Base-by-base conservation (phyloP, 73 alveolate species). In the Paramecium caudatum region DNA sequence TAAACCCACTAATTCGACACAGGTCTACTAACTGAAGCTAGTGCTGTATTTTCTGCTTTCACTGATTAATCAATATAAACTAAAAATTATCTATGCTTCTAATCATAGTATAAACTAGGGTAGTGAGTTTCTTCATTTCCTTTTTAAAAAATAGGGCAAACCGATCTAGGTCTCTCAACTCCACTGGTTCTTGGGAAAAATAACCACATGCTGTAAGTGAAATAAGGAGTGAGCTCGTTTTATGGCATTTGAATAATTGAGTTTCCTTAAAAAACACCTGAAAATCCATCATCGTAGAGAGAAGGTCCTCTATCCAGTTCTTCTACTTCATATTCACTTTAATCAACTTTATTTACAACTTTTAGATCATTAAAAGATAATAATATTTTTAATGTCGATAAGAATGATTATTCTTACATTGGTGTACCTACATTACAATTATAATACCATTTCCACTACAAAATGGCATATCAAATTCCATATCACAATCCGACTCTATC, bases 1-100 rank as follows among this genome's bases (percentile, higher is more conserved):
- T 94, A 96, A 43, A 55, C 61, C 98, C 98, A 95, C 30, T 91
- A 43, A 48, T 93, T 49, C 41, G 46, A 43, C 10, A 41, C 45
- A 23, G 94, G 39, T 61, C 95, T 33, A 45, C 96, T 95, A 47
- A 90, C 92, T 17, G 93, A 61, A 4, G 30, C 86, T 10, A 91
- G 84, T 5, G 23, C 46, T 23, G 93, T 90, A 7, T 92, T 94
- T 78, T 82, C 32, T 15, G 47, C 36, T 0, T 37, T 25, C 15
- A 86, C 82, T 63, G 61, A 17, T 61, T 39, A 36, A 41, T 37
- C 55, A 6, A 86, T 47, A 6, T 82, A 33, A 27, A 34, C 91
- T 3, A 19, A 46, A 5, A 46, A 47, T 47, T 82, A 39, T 62
- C 91, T 86, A 21, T 90, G 80, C 46, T 65, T 82, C 55, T 91